Conservation (phyloP, 73 alveolate species). For the Stentor coeruleus region DNA sequence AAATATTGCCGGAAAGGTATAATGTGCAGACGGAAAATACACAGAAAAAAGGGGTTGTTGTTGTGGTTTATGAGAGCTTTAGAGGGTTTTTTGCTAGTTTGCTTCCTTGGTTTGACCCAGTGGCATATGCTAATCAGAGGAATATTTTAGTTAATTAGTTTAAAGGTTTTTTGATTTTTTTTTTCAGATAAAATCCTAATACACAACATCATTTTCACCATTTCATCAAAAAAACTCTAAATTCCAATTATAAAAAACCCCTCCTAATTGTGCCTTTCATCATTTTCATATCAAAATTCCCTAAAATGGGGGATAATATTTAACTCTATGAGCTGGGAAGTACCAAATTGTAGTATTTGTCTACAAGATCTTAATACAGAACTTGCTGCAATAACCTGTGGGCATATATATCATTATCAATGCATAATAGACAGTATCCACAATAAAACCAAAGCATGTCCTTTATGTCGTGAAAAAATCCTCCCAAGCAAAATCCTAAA, state of each 20-base stretch:
- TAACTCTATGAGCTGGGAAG: constrained; percentile 6
- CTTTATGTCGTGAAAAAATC: background rate
- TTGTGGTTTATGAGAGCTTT: background rate
- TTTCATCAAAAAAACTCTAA: too few relatives aligned
- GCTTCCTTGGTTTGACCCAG: constrained; percentile 24
- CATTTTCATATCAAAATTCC: background rate
- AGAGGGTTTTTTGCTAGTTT: background rate
- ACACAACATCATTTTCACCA: too few relatives aligned
- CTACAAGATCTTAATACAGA: background rate
- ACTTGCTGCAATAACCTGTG: constrained; percentile 18
- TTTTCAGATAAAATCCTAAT: too few relatives aligned
- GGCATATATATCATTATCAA: background rate
- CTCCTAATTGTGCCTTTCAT: too few relatives aligned
- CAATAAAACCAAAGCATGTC: background rate
- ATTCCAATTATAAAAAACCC: too few relatives aligned
- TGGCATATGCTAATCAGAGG: constrained; percentile 10
- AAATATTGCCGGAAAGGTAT: background rate
- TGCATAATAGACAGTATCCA: background rate
- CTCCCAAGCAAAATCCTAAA: background rate
- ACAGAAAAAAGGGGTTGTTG: background rate
- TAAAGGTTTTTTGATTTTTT: too few relatives aligned
- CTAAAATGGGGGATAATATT: background rate
- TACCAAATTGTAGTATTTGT: background rate
- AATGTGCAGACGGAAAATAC: background rate
- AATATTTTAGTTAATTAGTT: too few relatives aligned